These are phyloP conservation scores for Polytolypa hystricis DNA, from an alignment of 2,329 filamentous ascomycete genomes.

Conservation along the genomic window DNA sequence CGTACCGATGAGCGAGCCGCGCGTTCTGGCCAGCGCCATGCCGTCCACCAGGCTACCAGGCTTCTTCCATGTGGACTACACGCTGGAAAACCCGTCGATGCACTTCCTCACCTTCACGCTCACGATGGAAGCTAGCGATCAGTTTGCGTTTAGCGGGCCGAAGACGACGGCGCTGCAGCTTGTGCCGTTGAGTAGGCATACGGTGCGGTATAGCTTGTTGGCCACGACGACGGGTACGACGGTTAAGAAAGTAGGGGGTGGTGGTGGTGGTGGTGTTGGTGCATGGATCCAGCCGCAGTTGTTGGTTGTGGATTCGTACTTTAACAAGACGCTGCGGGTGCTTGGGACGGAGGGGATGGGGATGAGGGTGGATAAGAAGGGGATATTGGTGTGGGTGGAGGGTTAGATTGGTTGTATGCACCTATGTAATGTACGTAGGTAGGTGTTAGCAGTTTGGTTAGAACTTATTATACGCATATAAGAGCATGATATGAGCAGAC, in stretches of 20 bases:
- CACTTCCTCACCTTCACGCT: slow-evolving; percentile 92
- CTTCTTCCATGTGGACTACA: slow-evolving; percentile 47
- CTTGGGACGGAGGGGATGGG: slow-evolving; percentile 62
- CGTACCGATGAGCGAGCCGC: slow-evolving; percentile 72
- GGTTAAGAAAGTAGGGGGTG: too few species aligned
- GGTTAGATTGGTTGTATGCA: too few species aligned
- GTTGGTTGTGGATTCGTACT: slow-evolving; percentile 78
- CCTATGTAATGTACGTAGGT: too few species aligned
- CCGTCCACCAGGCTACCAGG: slow-evolving; percentile 24
- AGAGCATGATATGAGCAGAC: too few species aligned
- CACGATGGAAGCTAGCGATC: slow-evolving; percentile 81
- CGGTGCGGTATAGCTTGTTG: slow-evolving; percentile 62
- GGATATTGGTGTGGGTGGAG: slow-evolving; percentile 34
- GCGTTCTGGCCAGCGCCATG: slow-evolving; percentile 53
- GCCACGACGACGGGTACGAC: slow-evolving; percentile 49
- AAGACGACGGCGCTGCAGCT: slow-evolving; percentile 73
- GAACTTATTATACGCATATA: too few species aligned
- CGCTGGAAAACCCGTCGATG: slow-evolving; percentile 84
- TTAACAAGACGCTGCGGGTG: slow-evolving; percentile 78
- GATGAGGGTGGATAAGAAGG: slow-evolving; percentile 46
- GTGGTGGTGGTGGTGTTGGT: too few species aligned
- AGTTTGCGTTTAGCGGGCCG: slow-evolving; percentile 84
- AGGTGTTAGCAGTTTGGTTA: too few species aligned
- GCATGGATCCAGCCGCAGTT: slow-evolving; percentile 61
- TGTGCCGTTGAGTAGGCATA: slow-evolving; percentile 66